Base-by-base conservation (phyloP, 192 early-diverging fungal genomes). In the Funneliformis mosseae region DNA sequence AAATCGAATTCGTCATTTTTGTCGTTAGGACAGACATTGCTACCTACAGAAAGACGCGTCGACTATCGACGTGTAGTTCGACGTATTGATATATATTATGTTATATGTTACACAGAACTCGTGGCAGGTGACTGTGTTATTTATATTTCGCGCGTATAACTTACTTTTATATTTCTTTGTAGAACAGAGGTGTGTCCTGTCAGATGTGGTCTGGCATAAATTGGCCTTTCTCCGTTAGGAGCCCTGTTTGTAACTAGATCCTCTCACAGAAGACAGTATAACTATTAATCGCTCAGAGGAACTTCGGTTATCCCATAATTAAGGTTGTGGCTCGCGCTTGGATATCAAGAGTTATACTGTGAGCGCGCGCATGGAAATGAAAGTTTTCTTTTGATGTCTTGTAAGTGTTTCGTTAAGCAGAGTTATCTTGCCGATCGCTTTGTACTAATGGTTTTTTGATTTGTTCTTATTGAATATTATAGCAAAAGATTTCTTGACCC, bases 201-300 rank as follows among this genome's bases (percentile, higher is more conserved):
- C 12, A 78, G 78, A 80, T 80, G 69, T 80, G 46, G 41, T 67
- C 77, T 68, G 9, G 62, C 63, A 68, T 43, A 64, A 78, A 63
- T 43, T 21, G 46, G 62, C 27, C 77, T 43, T 50, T 78, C 77
- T 68, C 43, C 14, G 43, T 78, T 33, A 78, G 63, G 33, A 78
- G 46, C 63, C 48, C 9, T 43, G 27, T 78, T 69, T 78, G 77
- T 78, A n/a, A 69, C 48, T 46, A 50, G 77, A 79, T 69, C n/a
- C 77, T 79, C 77, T 79, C 43, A 69, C 68, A 69, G 77, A 79
- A 79, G 64, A 69, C 77, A 79, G 64, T 79, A 79, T 69, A 28
- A 69, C 66, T 79, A 55, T 66, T 45, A 39, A 71, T 4, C 25
- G n/a, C 46, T 79, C 77, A 21, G 77, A 79, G 64, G 3, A 69